Base-by-base conservation (phyloP, 1,139 yeast species). In the Yamadazyma triangularis region DNA sequence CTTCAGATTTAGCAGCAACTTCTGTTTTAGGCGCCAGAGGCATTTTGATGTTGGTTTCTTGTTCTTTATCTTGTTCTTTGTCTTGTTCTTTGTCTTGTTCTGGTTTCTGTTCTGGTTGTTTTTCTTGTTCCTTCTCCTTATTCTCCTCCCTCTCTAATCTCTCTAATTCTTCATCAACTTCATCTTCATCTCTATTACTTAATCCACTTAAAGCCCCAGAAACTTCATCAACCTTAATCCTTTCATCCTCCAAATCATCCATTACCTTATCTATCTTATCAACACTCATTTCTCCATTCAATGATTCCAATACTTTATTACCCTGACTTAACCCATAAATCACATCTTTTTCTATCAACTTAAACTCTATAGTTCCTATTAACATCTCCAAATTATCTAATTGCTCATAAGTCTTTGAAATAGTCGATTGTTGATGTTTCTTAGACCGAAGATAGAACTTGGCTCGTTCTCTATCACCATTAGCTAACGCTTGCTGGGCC, bases 191-290 rank as follows among this genome's bases (percentile, higher is more conserved):
- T 10, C 69, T 52, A 35, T 70, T 64, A 13, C 79, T 69, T 45
- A 81, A 58, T 13, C 62, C 58, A 38, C 49, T 55, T 36, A 78
- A 50, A 13, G 67, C 53, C 29, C 70, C 71, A 35, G 73, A 67
- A 2, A 77, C 68, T 43, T 78, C 85, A 36, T 82, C 77, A 44
- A 88, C 96, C 51, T 83, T 82, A 24, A 80, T 66, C 13, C 80
- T 66, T 34, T 91, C 94, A 24, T 87, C 96, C 28, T 82, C 87
- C 20, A 85, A 71, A 34, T 86, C 93, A 51, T 89, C 96, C 73
- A 89, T 60, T 4, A 91, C 67, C 50, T 70, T 71, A 47, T 88
- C 96, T n/a, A 88, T 83, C 48, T 76, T 76, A 25, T 84, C 91
- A 11, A 84, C 54, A 27, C 77, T 78, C 77, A 88, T 74, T 48